These are phyloP conservation scores for Cetraspora pellucida DNA, from an alignment of 192 early-diverging fungal genomes.

Conservation along the genomic window DNA sequence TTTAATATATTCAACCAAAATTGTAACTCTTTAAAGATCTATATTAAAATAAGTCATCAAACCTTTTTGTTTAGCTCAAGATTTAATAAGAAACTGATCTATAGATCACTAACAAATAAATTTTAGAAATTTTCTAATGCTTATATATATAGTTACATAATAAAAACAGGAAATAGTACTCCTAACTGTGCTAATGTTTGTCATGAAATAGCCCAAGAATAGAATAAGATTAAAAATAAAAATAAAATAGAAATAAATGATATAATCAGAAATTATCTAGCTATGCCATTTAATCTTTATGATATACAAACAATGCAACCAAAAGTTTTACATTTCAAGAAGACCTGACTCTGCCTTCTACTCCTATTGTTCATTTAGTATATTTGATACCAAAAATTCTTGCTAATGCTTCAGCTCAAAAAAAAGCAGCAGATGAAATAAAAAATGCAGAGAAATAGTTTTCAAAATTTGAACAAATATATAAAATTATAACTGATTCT, in stretches of 20 bases:
- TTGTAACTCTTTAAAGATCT: too few species aligned
- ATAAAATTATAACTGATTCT: too few species aligned
- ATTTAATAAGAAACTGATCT: neutral
- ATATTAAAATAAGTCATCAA: neutral
- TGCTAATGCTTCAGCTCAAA: slow-evolving; percentile 8
- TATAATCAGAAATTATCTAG: neutral
- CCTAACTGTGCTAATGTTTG: neutral
- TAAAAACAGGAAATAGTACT: neutral
- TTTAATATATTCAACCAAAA: too few species aligned
- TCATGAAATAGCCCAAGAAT: neutral
- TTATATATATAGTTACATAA: neutral
- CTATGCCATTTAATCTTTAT: neutral
- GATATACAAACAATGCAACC: neutral
- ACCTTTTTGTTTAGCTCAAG: neutral
- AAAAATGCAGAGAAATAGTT: too few species aligned
- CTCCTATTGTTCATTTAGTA: neutral
- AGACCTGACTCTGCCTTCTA: neutral
- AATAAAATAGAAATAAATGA: neutral
- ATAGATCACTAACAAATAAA: neutral
- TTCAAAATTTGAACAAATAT: too few species aligned
- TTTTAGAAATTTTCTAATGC: too few species aligned
- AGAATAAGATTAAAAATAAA: neutral
- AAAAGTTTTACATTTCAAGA: neutral
- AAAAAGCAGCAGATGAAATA: neutral
- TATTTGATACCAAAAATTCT: neutral